These are phyloP conservation scores for Coelastrella sp. DNA, from an alignment of 139 green algal species.

Conservation along the genomic window DNA sequence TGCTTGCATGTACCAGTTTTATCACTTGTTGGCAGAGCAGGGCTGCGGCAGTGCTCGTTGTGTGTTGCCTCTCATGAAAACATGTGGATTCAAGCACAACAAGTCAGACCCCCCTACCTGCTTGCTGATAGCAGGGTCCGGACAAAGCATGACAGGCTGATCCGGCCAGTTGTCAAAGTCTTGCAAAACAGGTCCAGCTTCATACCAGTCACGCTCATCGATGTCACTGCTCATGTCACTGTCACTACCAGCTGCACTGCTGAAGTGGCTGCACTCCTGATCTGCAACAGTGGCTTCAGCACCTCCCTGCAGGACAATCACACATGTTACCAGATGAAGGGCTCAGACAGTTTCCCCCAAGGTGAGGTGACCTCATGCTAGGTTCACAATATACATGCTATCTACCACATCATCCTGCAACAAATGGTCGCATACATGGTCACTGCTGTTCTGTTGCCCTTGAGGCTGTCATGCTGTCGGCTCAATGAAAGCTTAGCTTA, in stretches of 20 bases:
- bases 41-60: too few relatives aligned
- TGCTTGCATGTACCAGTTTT: too few relatives aligned
- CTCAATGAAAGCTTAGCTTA: too few relatives aligned
- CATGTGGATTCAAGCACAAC: too few relatives aligned
- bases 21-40: too few relatives aligned
- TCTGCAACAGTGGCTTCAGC: neutral
- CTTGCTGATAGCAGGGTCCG: neutral
- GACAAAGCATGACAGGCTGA: constrained; percentile 52
- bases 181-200: neutral
- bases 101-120: constrained; percentile 44
- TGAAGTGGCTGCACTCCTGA: neutral
- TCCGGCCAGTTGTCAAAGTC: constrained; percentile 56
- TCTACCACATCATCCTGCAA: neutral
- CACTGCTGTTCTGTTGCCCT: neutral
- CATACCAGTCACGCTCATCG: neutral
- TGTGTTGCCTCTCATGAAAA: too few relatives aligned
- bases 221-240: neutral
- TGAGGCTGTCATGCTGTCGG: neutral
- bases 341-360: too few relatives aligned
- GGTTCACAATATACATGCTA: neutral
- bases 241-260: neutral
- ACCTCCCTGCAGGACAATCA: neutral
- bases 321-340: neutral
- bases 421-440: too few relatives aligned
- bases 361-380: too few relatives aligned